A percentile compares a stretch with the other conserved stretches of the same genome.
phyloP scores from a whole-genome alignment of 306 rosid species.

The Vigna radiata region DNA sequence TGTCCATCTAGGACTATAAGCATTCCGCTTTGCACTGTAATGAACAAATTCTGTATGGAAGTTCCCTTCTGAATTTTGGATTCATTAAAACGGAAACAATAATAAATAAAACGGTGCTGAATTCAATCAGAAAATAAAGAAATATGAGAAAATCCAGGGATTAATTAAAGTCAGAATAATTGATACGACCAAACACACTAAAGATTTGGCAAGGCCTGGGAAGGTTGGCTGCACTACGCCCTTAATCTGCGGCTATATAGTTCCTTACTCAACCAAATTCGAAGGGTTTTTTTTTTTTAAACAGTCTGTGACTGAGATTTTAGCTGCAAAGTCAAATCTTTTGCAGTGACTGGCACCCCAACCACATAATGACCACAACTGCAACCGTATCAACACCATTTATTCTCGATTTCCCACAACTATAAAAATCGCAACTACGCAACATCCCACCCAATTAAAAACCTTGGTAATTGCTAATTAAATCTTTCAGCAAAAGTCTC shows the following conservation, averaged over 20 bases:
- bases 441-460: neutral
- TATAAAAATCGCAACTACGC: no score
- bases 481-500: neutral
- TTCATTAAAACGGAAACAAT: neutral
- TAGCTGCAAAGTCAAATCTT: no score
- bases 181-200: no score
- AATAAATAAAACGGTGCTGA: neutral
- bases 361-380: neutral
- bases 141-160: neutral
- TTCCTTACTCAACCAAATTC: neutral
- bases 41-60: conserved; percentile 9
- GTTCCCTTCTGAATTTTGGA: neutral
- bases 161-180: neutral
- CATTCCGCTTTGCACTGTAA: neutral
- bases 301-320: neutral
- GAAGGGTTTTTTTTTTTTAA: neutral
- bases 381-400: neutral
- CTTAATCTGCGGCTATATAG: neutral
- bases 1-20: neutral
- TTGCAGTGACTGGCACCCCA: neutral
- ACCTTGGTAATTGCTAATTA: neutral
- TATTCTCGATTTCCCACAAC: neutral
- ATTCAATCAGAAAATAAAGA: conserved; percentile 26
- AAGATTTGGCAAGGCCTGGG: neutral
- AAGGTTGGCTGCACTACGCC: no score